Base-by-base conservation (phyloP, 495 filamentous ascomycete genomes). In the Neurospora sp. region DNA sequence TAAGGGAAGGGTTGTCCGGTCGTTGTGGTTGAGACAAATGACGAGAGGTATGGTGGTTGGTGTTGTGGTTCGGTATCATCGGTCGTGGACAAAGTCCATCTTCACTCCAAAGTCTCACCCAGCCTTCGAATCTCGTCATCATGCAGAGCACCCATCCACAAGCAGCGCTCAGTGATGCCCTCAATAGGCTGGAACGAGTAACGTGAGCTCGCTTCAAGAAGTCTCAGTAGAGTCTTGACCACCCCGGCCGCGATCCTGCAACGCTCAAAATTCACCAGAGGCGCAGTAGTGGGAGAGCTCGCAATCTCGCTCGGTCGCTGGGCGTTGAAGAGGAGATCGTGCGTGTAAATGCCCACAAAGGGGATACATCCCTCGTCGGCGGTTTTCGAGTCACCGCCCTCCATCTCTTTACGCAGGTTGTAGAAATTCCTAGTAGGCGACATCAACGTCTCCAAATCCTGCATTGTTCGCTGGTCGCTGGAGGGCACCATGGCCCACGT, bases 261-360 rank as follows among this genome's bases (percentile, higher is more conserved):
- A 72, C 94, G 90, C 82, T 98, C 96, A 79, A 98, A 98, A 79
- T 99, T 99, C 74, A 98, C 89, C 70, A 99, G 83, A 38, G 92
- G 89, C 75, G 93, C 92, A 18, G 86, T 87, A 16, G 88, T 88
- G 71, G 88, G 88, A 27, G 88, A 85, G 74, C 83, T 92, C 72
- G 78, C 91, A 85, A 92, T 86, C 79, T 89, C 85, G 20, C 86
- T 86, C 18, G 95, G 94, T 77, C 96, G 92, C 81, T 98, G 94
- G 0, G 93, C 89, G 80, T 98, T 99, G 82, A 94, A 96, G 41
- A 97, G 93, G n/a, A 99, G 87, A 77, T 99, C 96, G 77, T 97
- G 94, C 6, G 94, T 95, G 81, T 98, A 99, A 69, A 88, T 90
- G 83, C 93, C 96, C 78, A 99, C 93, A 80, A 99, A 98, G 4